These are phyloP conservation scores for Alternaria panax DNA, from an alignment of 2,329 filamentous ascomycete species.

Conservation along the genomic window DNA sequence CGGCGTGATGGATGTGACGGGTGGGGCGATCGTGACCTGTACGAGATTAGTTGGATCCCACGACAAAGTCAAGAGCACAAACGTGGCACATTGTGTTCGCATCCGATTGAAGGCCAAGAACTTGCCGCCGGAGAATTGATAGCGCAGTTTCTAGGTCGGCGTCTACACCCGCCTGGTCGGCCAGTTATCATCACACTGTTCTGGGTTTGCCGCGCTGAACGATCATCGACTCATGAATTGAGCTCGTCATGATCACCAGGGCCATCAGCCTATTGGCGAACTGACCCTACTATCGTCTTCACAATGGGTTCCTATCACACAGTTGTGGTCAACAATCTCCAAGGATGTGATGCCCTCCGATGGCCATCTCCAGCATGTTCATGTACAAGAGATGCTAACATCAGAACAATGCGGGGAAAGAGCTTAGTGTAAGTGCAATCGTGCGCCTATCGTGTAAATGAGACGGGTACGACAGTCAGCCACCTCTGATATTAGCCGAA, in stretches of 20 bases:
- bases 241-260: not conserved
- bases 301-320: not conserved
- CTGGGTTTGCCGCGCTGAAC: not conserved
- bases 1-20: conserved; percentile 3
- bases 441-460: not conserved
- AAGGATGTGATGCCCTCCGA: not conserved
- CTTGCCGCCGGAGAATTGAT: not conserved
- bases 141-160: not conserved
- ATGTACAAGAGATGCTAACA: not conserved
- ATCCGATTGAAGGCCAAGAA: not conserved
- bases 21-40: conserved; percentile 4
- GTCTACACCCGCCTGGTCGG: not conserved
- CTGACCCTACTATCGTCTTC: not conserved
- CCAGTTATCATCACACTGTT: not conserved
- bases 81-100: not conserved
- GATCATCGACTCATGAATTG: not conserved
- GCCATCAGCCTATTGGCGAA: not conserved
- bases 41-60: not conserved
- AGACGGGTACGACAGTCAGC: conserved; percentile 5
- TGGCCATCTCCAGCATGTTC: not conserved
- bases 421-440: not conserved
- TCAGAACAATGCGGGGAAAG: not conserved
- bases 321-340: not conserved
- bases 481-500: not conserved
- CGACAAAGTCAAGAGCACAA: not conserved